Percentiles rank a stretch among this genome's conserved stretches.
Conservation (phyloP, 208 protist species). For the Acanthamoeba healyi region DNA sequence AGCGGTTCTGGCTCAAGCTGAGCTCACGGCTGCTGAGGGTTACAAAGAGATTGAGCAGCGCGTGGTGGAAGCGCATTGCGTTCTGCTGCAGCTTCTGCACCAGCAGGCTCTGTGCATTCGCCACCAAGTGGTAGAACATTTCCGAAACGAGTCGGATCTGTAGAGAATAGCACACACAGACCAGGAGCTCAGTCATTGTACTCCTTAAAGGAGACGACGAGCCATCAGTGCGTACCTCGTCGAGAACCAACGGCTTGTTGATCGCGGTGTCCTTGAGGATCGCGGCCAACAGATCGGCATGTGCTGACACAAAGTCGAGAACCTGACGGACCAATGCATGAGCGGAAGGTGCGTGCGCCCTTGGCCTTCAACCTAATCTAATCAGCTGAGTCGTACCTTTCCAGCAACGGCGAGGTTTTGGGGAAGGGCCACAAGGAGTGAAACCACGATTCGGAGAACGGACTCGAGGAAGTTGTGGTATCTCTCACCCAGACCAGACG, state of each 20-base stretch:
- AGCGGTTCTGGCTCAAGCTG: background rate
- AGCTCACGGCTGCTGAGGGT: constrained; percentile 47
- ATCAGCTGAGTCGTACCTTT: constrained; percentile 22
- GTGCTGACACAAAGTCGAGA: constrained; percentile 59
- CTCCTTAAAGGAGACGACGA: background rate
- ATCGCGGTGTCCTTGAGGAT: constrained; percentile 66
- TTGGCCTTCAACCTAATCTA: no score
- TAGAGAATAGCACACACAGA: background rate
- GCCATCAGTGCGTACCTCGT: background rate
- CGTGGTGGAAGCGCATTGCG: constrained; percentile 68
- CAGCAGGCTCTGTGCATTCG: constrained; percentile 25
- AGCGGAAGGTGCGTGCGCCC: no score
- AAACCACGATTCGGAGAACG: constrained; percentile 59
- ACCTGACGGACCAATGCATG: background rate
- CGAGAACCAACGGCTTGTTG: constrained; percentile 46
- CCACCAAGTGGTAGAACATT: constrained; percentile 70
- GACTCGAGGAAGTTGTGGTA: constrained; percentile 74
- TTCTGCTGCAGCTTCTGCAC: constrained; percentile 70
- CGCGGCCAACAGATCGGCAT: constrained; percentile 39
- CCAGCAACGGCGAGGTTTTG: constrained; percentile 44
- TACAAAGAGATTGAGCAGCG: constrained; percentile 66
- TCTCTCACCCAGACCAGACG: background rate
- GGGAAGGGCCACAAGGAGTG: constrained; percentile 70
- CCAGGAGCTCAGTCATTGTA: no score
- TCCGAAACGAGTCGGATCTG: constrained; percentile 34